These are phyloP conservation scores for Hibiscus syriacus DNA, from an alignment of 345 rosid species.

Conservation along the genomic window DNA sequence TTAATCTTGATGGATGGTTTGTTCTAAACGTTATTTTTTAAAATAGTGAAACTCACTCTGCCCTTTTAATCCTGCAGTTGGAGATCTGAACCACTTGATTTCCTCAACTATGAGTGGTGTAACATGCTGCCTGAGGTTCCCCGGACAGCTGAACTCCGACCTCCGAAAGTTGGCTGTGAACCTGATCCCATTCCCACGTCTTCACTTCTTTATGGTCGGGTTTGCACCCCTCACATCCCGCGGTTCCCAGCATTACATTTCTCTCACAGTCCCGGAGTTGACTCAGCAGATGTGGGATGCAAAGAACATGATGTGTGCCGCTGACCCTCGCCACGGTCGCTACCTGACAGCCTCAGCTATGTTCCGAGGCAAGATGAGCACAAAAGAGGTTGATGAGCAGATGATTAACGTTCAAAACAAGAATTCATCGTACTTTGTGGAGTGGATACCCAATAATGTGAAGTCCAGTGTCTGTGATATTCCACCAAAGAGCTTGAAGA, in stretches of 20 bases:
- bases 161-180: conserved; percentile 90
- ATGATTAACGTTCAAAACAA: conserved; percentile 94
- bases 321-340: conserved; percentile 95
- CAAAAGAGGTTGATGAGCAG: conserved; percentile 95
- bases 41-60: background rate
- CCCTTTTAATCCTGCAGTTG: conserved; percentile 45
- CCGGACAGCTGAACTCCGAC: conserved; percentile 95
- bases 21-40: background rate
- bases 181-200: conserved; percentile 94
- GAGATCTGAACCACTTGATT: conserved; percentile 92
- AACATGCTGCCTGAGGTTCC: conserved; percentile 94
- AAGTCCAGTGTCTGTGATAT: conserved; percentile 47
- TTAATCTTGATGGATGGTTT: background rate
- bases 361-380: conserved; percentile 98
- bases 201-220: conserved; percentile 98
- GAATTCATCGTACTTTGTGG: conserved; percentile 93
- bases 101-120: conserved; percentile 98
- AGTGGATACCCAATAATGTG: conserved; percentile 80
- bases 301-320: conserved; percentile 99
- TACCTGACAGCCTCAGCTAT: conserved; percentile 95
- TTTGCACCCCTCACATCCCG: conserved; percentile 77
- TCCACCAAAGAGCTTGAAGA: conserved; percentile 35
- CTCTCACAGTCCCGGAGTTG: conserved; percentile 57
- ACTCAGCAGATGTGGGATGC: conserved; percentile 81
- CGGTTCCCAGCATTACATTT: conserved; percentile 53